A percentile compares a stretch with the other conserved stretches of the same genome.
Evolutionary conservation across 129 eudicot genomes (phyloP).

Genomic region (Flaveria ramosissima): DNA sequence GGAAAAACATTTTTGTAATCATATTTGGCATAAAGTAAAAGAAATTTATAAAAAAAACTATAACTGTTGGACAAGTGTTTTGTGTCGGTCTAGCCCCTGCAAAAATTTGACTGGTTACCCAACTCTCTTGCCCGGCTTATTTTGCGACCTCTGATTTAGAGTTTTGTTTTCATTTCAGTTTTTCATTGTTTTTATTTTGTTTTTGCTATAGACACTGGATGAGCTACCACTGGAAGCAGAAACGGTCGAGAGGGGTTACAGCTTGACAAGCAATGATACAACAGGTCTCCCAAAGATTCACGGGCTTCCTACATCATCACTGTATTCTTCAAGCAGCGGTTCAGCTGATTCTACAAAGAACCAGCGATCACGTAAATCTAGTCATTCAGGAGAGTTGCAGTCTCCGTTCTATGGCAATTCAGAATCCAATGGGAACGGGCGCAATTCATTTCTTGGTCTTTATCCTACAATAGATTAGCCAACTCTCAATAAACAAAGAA

Average conservation of each 20-base stretch:
- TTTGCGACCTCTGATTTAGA: background rate
- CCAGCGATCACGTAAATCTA: slow-evolving; percentile 66
- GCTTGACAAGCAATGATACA: slow-evolving; percentile 55
- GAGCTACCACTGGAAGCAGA: slow-evolving; percentile 97
- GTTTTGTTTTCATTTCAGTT: background rate
- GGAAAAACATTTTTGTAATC: background rate
- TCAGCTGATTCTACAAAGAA: slow-evolving; percentile 67
- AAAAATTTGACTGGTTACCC: background rate
- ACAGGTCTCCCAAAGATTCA: slow-evolving; percentile 81
- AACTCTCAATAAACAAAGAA: background rate
- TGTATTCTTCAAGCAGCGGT: slow-evolving; percentile 50
- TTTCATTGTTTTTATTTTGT: background rate
- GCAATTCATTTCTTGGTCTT: slow-evolving; percentile 50
- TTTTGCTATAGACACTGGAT: slow-evolving; percentile 65
- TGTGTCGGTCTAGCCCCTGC: background rate
- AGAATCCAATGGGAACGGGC: slow-evolving; percentile 75
- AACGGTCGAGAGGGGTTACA: slow-evolving; percentile 84
- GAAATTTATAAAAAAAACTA: background rate
- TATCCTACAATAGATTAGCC: slow-evolving; percentile 58
- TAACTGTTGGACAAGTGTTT: background rate
- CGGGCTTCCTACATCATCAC: slow-evolving; percentile 25
- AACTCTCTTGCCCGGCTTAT: background rate
- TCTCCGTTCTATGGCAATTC: slow-evolving; percentile 50
- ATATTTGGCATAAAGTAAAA: background rate
- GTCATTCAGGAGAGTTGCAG: slow-evolving; percentile 89